These are phyloP conservation scores for Pyrenophora seminiperda DNA, from an alignment of 2,329 filamentous ascomycete genomes.

Conservation along the genomic window DNA sequence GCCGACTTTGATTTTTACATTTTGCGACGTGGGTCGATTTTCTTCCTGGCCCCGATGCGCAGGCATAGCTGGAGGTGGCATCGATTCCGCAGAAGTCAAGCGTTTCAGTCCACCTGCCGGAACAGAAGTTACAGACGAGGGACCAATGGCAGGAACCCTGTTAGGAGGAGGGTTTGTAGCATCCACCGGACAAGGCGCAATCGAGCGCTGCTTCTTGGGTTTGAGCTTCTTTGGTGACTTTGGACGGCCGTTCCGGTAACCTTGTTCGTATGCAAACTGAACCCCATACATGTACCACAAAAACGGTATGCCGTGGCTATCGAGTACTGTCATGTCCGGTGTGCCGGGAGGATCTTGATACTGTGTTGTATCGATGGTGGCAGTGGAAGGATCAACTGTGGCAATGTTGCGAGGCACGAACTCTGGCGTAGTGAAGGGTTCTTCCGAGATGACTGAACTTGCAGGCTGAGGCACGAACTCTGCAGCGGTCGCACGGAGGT, in stretches of 20 bases:
- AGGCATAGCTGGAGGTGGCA: slow-evolving; percentile 1
- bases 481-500: slow-evolving; percentile 39
- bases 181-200: not conserved
- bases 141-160: not conserved
- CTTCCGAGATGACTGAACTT: not conserved
- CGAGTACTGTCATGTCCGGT: slow-evolving; percentile 28
- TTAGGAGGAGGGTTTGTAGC: not conserved
- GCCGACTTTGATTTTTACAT: not conserved
- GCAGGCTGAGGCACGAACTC: slow-evolving; percentile 34
- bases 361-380: no score
- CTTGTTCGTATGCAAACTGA: slow-evolving; percentile 24
- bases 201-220: slow-evolving; percentile 15
- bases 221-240: slow-evolving; percentile 30
- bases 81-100: slow-evolving; percentile 3
- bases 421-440: not conserved
- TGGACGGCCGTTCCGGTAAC: slow-evolving; percentile 17
- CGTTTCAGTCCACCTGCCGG: slow-evolving; percentile 7
- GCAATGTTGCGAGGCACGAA: not conserved
- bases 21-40: not conserved
- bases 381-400: no score
- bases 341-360: slow-evolving; percentile 2
- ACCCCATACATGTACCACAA: slow-evolving; percentile 40
- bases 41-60: not conserved
- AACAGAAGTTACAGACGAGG: not conserved
- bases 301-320: slow-evolving; percentile 35